These are phyloP conservation scores for Comarum palustre DNA, from an alignment of 306 rosid genomes.

Conservation along the genomic window DNA sequence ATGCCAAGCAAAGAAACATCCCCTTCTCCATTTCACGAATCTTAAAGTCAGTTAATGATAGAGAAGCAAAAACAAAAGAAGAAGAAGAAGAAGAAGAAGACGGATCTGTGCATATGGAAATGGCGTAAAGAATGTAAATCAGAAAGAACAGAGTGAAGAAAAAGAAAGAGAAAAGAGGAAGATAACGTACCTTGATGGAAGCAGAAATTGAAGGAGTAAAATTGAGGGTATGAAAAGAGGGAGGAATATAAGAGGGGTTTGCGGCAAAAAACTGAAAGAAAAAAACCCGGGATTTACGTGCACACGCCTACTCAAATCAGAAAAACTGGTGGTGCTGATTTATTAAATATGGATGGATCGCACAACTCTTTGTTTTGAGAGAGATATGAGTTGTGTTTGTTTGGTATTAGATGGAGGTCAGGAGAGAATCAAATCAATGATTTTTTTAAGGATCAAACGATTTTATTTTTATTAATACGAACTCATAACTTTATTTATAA, in stretches of 20 bases:
- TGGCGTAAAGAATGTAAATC: conserved; percentile 19
- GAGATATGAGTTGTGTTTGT: neutral
- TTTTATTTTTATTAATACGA: too few relatives aligned
- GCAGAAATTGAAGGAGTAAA: conserved; percentile 38
- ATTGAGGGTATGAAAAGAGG: conserved; percentile 23
- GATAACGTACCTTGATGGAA: conserved; percentile 59
- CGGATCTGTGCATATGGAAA: neutral
- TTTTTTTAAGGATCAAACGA: too few relatives aligned
- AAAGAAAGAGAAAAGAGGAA: conserved; percentile 12
- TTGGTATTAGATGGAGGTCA: conserved; percentile 2
- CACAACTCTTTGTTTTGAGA: neutral
- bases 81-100: conserved; percentile 10
- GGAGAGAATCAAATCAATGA: conserved; percentile 2
- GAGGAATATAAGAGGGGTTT: conserved; percentile 1
- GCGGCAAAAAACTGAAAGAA: conserved; percentile 13
- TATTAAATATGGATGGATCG: neutral
- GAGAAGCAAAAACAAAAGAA: conserved; percentile 19
- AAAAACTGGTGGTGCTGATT: conserved; percentile 15
- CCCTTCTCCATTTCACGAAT: neutral
- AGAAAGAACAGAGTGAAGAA: conserved; percentile 28
- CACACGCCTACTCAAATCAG: neutral
- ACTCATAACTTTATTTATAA: too few relatives aligned
- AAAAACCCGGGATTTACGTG: conserved; percentile 19
- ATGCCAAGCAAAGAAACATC: neutral
- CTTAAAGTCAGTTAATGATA: neutral